Evolutionary conservation across 768 basidiomycete genomes (phyloP).

Genomic region (Suillus weaverae): DNA sequence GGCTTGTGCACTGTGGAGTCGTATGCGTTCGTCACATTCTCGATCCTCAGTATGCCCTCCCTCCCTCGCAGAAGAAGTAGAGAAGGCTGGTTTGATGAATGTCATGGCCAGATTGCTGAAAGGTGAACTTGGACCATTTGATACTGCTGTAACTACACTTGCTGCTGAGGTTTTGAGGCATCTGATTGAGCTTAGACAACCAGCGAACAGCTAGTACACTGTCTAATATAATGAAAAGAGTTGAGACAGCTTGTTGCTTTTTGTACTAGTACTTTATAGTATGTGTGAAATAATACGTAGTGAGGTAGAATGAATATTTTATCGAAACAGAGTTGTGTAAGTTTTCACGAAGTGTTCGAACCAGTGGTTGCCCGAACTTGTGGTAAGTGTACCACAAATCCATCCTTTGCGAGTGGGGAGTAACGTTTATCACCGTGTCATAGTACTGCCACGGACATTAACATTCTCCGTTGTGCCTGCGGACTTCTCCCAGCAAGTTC

Average conservation of each 20-base stretch:
- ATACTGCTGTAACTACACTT: constrained; percentile 44
- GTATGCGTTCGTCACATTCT: constrained; percentile 70
- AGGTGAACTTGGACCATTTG: constrained; percentile 34
- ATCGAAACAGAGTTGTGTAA: not conserved
- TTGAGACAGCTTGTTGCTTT: not conserved
- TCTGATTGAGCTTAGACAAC: constrained; percentile 28
- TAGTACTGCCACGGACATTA: not conserved
- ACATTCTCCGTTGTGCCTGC: not conserved
- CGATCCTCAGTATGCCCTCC: constrained; percentile 41
- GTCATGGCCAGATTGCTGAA: constrained; percentile 54
- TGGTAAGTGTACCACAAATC: not conserved
- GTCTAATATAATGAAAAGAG: not conserved
- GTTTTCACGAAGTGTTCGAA: not conserved
- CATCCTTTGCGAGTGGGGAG: too few species aligned
- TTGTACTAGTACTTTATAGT: not conserved
- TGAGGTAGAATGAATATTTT: too few species aligned
- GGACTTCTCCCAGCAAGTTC: constrained; percentile 1
- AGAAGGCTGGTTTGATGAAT: constrained; percentile 50
- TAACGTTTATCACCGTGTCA: not conserved
- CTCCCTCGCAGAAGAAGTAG: constrained; percentile 51
- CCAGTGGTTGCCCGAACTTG: not conserved
- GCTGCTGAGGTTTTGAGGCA: constrained; percentile 52
- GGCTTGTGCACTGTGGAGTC: constrained; percentile 75
- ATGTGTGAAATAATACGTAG: not conserved
- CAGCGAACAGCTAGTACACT: not conserved